Percentiles rank a stretch among this genome's conserved stretches.
These are phyloP conservation scores for Gynandropsis gynandra DNA, from an alignment of 345 rosid genomes.

Conservation along the genomic window DNA sequence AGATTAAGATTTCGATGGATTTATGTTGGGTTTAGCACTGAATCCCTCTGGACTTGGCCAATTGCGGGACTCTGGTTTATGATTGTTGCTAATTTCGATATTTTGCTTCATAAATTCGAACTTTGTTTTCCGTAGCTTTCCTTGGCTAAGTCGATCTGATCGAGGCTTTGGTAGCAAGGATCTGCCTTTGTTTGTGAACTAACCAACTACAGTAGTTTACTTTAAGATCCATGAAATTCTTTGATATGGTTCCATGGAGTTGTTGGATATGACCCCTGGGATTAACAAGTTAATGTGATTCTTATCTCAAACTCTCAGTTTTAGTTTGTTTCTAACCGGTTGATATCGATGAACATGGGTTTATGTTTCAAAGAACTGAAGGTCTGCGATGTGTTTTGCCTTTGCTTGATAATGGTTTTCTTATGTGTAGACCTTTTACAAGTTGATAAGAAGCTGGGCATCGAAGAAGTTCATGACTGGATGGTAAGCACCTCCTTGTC, in stretches of 20 bases:
- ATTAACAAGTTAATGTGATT: too few relatives aligned
- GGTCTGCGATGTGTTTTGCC: background rate
- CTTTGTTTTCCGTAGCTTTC: background rate
- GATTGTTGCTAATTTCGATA: background rate
- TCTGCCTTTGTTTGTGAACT: background rate
- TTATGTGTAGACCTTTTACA: constrained; percentile 55
- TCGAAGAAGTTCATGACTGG: constrained; percentile 87
- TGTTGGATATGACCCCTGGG: too few relatives aligned
- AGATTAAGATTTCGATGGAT: background rate
- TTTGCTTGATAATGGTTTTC: background rate
- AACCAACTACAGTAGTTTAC: background rate
- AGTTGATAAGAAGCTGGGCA: constrained; percentile 77
- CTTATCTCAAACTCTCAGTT: background rate
- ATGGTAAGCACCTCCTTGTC: constrained; percentile 40
- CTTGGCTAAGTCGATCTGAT: background rate
- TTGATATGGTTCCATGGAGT: too few relatives aligned
- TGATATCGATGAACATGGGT: background rate
- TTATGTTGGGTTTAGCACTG: background rate
- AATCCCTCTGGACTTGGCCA: background rate
- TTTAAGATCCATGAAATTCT: background rate
- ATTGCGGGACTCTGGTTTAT: background rate
- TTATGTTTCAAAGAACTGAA: background rate
- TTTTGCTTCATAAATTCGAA: background rate
- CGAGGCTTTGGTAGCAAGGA: background rate
- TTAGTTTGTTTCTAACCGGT: background rate